Evolutionary conservation across 2,329 filamentous ascomycete species (phyloP), one percentile per base, ranked within the genome.

Genomic region (Colletotrichum chlorophyti): DNA sequence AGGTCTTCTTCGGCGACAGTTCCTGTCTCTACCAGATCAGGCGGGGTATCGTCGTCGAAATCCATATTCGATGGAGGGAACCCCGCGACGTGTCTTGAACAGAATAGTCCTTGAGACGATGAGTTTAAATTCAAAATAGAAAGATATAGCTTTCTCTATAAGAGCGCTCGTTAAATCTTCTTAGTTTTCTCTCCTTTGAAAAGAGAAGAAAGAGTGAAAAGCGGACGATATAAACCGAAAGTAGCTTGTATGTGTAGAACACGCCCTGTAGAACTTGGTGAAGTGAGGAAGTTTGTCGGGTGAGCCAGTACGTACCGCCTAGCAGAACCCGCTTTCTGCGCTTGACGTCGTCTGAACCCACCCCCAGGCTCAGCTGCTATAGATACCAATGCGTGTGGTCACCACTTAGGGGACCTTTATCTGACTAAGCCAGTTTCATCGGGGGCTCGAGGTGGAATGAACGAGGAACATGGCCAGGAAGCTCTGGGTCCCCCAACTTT

Each of bases 1-100:
- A 79, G 72, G 4, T 74, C 74, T 24, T 72, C 67, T 27, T 69
- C 69, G 12, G 67, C 62, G 62, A 72, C 47, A 63, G 62, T 62
- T 29, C 69, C 74, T 5, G 79, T 76, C 50, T 84, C 77, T 26
- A 87, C 79, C 60, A 91, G 78, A 65, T 88, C 82, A 59, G 90
- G 87, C 52, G 88, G 88, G 53, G 80, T 75, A 68, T 91, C 89
- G 58, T 88, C 88, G 62, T 90, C 86, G 50, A 81, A 76, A 65
- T 89, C 80, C 83, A 90, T 88, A 31, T 58, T 74, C 60, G 38
- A 55, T 59, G 38, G 37, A 34, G 55, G 50, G 51, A 64, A 60
- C 54, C 46, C 48, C 54, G 58, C 37, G 42, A 12, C 31, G 32
- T 47, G 40, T 55, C 53, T 60, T n/a, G n/a, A n/a, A n/a, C 32